Percentiles rank a stretch among this genome's conserved stretches.
phyloP scores from a whole-genome alignment of 1,284 basidiomycete species.

The Ganoderma lingzhi region DNA sequence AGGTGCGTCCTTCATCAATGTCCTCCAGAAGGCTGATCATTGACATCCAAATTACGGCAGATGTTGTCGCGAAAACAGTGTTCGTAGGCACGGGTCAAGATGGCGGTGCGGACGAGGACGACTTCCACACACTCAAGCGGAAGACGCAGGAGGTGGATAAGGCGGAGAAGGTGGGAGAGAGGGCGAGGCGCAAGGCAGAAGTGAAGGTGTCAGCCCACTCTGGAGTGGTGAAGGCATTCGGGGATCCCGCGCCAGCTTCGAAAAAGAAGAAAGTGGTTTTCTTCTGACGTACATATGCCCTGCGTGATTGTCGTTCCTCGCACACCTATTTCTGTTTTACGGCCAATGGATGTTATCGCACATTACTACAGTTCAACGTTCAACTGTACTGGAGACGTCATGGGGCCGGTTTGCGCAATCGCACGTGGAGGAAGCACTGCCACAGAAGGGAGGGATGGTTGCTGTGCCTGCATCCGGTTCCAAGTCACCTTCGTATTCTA shows the following conservation, averaged over 20 bases:
- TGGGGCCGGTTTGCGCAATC: not conserved
- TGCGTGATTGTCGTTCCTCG: constrained; percentile 23
- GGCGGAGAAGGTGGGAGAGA: constrained; percentile 61
- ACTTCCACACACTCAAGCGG: constrained; percentile 85
- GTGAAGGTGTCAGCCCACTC: constrained; percentile 55
- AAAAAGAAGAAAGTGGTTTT: constrained; percentile 62
- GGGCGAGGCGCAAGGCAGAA: constrained; percentile 49
- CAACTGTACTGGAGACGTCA: too few relatives aligned
- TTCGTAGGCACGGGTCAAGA: constrained; percentile 61
- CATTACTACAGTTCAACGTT: not conserved
- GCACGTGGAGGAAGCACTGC: constrained; percentile 20
- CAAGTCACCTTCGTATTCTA: constrained; percentile 13
- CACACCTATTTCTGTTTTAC: not conserved
- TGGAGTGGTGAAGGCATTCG: constrained; percentile 53
- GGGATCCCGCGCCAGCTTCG: constrained; percentile 39
- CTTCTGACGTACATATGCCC: constrained; percentile 48
- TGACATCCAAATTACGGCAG: constrained; percentile 29
- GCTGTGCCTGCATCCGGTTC: constrained; percentile 11
- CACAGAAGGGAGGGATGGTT: constrained; percentile 23
- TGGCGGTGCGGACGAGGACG: constrained; percentile 90
- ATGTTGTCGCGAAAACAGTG: constrained; percentile 42
- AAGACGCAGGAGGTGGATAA: constrained; percentile 65
- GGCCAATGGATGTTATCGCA: too few relatives aligned
- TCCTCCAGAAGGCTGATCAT: constrained; percentile 6
- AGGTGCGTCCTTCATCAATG: constrained; percentile 47